Conservation (phyloP, 2,329 filamentous ascomycete species). For the Annulohypoxylon truncatum region DNA sequence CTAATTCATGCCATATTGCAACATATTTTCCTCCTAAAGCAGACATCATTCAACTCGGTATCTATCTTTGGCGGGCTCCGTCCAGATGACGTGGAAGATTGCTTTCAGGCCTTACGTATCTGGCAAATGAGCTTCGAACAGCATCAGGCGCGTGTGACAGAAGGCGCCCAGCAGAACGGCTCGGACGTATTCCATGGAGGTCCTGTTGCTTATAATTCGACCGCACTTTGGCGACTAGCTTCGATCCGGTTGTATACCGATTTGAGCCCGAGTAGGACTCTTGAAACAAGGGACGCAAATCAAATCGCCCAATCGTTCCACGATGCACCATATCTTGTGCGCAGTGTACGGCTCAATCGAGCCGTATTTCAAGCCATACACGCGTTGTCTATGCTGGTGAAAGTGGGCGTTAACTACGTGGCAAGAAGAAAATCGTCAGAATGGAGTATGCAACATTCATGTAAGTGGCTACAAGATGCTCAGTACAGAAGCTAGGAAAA, state of each 20-base stretch:
- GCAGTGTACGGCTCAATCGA: conserved; percentile 69
- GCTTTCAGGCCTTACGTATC: conserved; percentile 65
- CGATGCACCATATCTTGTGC: conserved; percentile 67
- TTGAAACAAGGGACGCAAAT: conserved; percentile 73
- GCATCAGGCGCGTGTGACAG: conserved; percentile 63
- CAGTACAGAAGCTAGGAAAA: conserved; percentile 6
- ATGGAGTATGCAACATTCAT: conserved; percentile 72
- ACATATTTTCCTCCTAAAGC: conserved; percentile 76
- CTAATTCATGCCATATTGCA: conserved; percentile 78
- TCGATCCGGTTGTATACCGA: conserved; percentile 76
- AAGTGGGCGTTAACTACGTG: conserved; percentile 71
- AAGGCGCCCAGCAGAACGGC: conserved; percentile 58
- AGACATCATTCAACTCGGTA: conserved; percentile 65
- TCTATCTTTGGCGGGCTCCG: conserved; percentile 64
- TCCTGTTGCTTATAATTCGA: conserved; percentile 74
- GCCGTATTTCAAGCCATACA: conserved; percentile 76
- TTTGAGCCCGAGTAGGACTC: conserved; percentile 68
- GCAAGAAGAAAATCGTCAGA: conserved; percentile 70
- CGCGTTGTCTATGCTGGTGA: conserved; percentile 74
- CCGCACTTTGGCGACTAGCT: conserved; percentile 68
- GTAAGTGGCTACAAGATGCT: conserved; percentile 56
- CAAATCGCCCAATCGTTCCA: conserved; percentile 71
- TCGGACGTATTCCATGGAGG: conserved; percentile 67
- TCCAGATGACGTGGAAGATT: conserved; percentile 67
- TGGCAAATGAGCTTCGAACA: conserved; percentile 71